Evolutionary conservation across 257 asterid genomes (phyloP).

Genomic region (Solanum clarkiae): DNA sequence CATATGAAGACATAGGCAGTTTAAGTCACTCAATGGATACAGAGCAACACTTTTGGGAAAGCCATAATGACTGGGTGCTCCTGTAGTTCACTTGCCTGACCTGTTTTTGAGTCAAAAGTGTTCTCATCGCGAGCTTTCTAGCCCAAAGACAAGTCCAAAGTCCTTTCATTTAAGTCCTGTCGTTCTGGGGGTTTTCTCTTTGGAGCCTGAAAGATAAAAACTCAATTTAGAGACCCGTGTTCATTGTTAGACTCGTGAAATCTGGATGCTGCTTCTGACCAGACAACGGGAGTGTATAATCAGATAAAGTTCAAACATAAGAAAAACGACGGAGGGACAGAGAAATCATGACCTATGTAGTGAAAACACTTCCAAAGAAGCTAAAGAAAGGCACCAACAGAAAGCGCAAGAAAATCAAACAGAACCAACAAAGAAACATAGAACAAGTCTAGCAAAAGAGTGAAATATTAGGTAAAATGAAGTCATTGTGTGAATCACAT

Average conservation of each 20-base stretch:
- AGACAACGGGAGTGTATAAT: neutral
- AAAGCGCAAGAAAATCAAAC: neutral
- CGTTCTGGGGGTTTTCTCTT: constrained; percentile 23
- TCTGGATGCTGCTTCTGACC: neutral
- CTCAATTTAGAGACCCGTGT: neutral
- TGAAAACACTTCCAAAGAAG: neutral
- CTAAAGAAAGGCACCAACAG: neutral
- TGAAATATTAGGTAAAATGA: neutral
- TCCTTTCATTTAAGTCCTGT: constrained; percentile 74
- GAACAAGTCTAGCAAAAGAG: neutral
- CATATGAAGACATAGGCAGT: neutral
- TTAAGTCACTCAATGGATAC: neutral
- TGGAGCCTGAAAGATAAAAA: constrained; percentile 22
- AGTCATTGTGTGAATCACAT: neutral
- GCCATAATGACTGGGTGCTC: neutral
- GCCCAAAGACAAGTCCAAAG: constrained; percentile 72
- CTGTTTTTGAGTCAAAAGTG: constrained; percentile 21
- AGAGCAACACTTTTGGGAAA: neutral
- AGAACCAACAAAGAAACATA: neutral
- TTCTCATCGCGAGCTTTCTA: constrained; percentile 42
- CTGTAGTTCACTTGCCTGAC: neutral
- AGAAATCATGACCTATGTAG: neutral
- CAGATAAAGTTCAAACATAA: neutral
- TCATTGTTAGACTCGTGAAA: neutral
- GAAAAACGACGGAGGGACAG: neutral